These are phyloP conservation scores for Parafenestella ontariensis DNA, from an alignment of 2,329 filamentous ascomycete genomes.

Conservation along the genomic window DNA sequence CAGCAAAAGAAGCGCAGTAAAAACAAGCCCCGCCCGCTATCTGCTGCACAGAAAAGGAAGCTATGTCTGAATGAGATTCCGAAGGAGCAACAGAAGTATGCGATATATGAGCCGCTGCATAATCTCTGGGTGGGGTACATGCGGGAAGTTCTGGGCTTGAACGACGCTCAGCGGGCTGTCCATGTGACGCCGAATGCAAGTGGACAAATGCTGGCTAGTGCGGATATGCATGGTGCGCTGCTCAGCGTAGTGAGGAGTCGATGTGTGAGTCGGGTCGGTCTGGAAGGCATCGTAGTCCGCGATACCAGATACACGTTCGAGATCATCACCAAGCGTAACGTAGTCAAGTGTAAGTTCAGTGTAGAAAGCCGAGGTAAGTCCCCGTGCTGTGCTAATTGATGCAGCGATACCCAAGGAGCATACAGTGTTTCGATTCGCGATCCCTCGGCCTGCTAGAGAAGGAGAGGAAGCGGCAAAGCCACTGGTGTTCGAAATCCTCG, in stretches of 20 bases:
- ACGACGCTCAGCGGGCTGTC: conserved; percentile 48
- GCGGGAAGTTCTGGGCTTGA: conserved; percentile 75
- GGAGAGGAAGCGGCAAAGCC: conserved; percentile 45
- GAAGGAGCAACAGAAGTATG: conserved; percentile 71
- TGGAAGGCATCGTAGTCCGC: conserved; percentile 85
- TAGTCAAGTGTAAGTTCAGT: conserved; percentile 66
- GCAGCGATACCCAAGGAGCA: conserved; percentile 84
- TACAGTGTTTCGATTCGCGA: conserved; percentile 79
- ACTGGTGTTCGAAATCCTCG: conserved; percentile 84
- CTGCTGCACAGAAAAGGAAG: conserved; percentile 76
- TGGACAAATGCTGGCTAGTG: conserved; percentile 76
- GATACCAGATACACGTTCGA: conserved; percentile 89
- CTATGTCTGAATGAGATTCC: conserved; percentile 79
- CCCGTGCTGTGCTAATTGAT: conserved; percentile 12
- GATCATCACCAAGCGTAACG: conserved; percentile 74
- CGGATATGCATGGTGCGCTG: conserved; percentile 88
- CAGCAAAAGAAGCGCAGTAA: conserved; percentile 41
- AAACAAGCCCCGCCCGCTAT: conserved; percentile 72
- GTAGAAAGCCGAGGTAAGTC: conserved; percentile 13
- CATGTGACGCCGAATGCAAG: conserved; percentile 66
- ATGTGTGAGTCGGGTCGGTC: conserved; percentile 81
- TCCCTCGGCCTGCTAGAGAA: conserved; percentile 58
- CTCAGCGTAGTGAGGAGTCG: conserved; percentile 82
- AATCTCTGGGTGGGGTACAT: conserved; percentile 85
- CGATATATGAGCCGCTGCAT: conserved; percentile 78